A percentile compares a stretch with the other conserved stretches of the same genome.
These are phyloP conservation scores for Tetradesmus obliquus DNA, from an alignment of 139 green algal genomes.

Conservation along the genomic window DNA sequence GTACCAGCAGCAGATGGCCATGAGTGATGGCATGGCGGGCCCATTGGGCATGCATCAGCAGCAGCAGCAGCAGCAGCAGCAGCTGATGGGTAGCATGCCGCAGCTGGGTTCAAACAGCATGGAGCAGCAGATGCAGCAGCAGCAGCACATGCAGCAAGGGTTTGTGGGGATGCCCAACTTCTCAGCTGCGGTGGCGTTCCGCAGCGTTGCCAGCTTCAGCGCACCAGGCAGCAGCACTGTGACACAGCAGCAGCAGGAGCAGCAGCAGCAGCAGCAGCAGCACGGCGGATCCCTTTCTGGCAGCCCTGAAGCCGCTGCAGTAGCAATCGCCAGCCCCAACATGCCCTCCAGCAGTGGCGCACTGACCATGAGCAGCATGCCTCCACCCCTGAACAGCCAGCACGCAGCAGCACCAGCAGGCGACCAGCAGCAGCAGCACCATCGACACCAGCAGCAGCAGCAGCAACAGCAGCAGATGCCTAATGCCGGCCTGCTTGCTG, in stretches of 20 bases:
- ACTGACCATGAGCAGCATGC: neutral
- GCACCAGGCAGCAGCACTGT: neutral
- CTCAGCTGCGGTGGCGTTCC: neutral
- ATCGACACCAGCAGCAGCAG: constrained; percentile 40
- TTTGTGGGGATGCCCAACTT: neutral
- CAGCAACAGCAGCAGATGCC: neutral
- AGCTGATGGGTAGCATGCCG: neutral
- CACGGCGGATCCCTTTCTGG: neutral
- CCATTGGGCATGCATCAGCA: neutral
- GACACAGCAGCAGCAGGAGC: neutral
- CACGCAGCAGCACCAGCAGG: neutral
- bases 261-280: neutral
- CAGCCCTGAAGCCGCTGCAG: constrained; percentile 22
- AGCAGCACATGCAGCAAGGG: neutral
- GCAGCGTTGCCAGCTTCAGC: neutral
- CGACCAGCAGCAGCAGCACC: neutral
- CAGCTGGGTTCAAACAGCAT: neutral
- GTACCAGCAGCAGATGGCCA: constrained; percentile 9
- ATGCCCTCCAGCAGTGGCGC: neutral
- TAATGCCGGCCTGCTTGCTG: neutral
- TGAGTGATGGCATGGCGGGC: neutral
- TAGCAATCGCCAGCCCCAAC: neutral
- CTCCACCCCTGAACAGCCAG: neutral
- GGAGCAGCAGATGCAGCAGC: neutral
- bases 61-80: neutral